Conservation (phyloP, 148 eudicot species). For the Silene latifolia region DNA sequence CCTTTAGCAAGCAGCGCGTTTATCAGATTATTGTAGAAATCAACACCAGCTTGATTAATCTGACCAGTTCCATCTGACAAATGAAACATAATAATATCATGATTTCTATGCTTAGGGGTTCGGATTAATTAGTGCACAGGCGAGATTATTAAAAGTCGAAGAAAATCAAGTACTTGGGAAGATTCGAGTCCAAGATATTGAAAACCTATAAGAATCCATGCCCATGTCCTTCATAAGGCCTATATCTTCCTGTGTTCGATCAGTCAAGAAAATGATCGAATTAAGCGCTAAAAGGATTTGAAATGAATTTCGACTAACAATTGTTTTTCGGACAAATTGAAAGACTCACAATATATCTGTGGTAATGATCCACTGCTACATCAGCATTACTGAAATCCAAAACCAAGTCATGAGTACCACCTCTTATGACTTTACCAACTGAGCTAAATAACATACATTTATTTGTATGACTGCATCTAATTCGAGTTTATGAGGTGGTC, state of each 20-base stretch:
- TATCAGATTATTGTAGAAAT: slow-evolving; percentile 79
- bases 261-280: background rate
- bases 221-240: slow-evolving; percentile 90
- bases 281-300: no score
- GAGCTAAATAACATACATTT: no score
- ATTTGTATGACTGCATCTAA: no score
- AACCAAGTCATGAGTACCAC: background rate
- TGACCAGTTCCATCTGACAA: slow-evolving; percentile 70
- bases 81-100: background rate
- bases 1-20: slow-evolving; percentile 74
- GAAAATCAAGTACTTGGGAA: slow-evolving; percentile 53
- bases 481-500: no score
- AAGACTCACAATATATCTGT: slow-evolving; percentile 48
- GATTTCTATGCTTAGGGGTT: background rate
- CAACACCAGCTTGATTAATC: slow-evolving; percentile 80
- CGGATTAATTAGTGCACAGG: no score
- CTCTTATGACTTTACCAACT: no score
- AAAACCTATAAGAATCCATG: slow-evolving; percentile 83
- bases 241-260: slow-evolving; percentile 63
- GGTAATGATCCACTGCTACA: slow-evolving; percentile 72
- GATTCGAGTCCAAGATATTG: slow-evolving; percentile 89
- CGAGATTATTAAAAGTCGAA: background rate
- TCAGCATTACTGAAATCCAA: slow-evolving; percentile 86
- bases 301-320: background rate
- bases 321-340: no score